Percentiles rank a stretch among this genome's conserved stretches.
Evolutionary conservation across 1,139 yeast species (phyloP).

Genomic region (Suhomyces yuchorum): DNA sequence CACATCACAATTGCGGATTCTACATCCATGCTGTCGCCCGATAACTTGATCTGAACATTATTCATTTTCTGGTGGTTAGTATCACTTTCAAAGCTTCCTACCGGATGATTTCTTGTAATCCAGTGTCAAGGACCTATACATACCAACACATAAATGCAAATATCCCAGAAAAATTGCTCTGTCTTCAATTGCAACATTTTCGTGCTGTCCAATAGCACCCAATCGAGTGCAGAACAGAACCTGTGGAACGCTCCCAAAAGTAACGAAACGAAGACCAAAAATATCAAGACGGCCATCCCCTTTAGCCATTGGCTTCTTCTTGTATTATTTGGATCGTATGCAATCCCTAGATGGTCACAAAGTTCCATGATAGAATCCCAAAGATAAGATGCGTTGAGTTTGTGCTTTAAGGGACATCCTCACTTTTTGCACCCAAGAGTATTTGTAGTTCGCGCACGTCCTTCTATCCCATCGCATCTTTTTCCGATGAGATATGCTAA

Average conservation of each 20-base stretch:
- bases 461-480: not conserved
- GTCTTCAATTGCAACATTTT: slow-evolving; percentile 25
- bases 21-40: slow-evolving; percentile 46
- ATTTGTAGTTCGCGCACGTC: not conserved
- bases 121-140: slow-evolving; percentile 17
- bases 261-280: not conserved
- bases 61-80: slow-evolving; percentile 33
- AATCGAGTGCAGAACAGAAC: not conserved
- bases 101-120: too few species aligned
- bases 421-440: slow-evolving; percentile 9
- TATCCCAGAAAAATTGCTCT: slow-evolving; percentile 38
- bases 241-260: not conserved
- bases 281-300: not conserved
- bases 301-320: not conserved
- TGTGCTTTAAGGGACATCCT: not conserved
- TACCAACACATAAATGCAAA: slow-evolving; percentile 37
- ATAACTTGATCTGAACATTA: slow-evolving; percentile 35
- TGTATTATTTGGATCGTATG: not conserved
- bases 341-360: slow-evolving; percentile 23
- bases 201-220: slow-evolving; percentile 33
- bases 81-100: not conserved
- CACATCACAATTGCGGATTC: slow-evolving; percentile 52
- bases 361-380: slow-evolving; percentile 27
- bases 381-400: not conserved
- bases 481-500: slow-evolving; percentile 10